Conservation (phyloP, 805 yeast species). For the Jamesozyma spencerorum region DNA sequence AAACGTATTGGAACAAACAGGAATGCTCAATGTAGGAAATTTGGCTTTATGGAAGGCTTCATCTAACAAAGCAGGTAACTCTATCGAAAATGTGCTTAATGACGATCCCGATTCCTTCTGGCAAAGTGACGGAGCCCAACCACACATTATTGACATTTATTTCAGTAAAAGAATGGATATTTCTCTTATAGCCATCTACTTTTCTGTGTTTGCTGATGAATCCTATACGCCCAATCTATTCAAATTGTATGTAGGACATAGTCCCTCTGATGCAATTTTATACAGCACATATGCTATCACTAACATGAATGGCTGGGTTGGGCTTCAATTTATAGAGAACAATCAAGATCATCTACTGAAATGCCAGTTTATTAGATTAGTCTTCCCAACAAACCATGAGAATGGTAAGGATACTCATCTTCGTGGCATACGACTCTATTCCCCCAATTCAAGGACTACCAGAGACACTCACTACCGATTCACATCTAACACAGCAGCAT, state of each 20-base stretch:
- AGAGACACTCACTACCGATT: no score
- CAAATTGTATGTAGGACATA: slow-evolving; percentile 27
- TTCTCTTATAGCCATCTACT: slow-evolving; percentile 58
- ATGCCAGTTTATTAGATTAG: slow-evolving; percentile 24
- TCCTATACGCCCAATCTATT: slow-evolving; percentile 70
- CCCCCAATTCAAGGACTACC: slow-evolving; percentile 1
- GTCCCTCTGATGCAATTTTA: slow-evolving; percentile 21
- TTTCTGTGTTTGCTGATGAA: slow-evolving; percentile 69
- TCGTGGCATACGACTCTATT: slow-evolving; percentile 47
- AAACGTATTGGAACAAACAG: slow-evolving; percentile 26
- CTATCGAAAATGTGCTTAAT: slow-evolving; percentile 61
- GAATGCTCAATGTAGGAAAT: slow-evolving; percentile 66
- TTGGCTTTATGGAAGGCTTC: slow-evolving; percentile 81
- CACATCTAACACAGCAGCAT: no score
- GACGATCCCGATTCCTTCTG: slow-evolving; percentile 68
- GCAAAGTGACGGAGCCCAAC: slow-evolving; percentile 93
- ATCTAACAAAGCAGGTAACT: slow-evolving; percentile 62
- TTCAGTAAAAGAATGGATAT: slow-evolving; percentile 70
- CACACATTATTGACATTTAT: slow-evolving; percentile 71
- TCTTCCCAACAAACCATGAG: slow-evolving; percentile 56
- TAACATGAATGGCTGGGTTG: slow-evolving; percentile 28
- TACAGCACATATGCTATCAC: slow-evolving; percentile 22
- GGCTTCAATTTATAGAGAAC: slow-evolving; percentile 20
- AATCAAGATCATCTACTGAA: slow-evolving; percentile 19
- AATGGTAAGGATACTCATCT: slow-evolving; percentile 94